Evolutionary conservation across 2,329 filamentous ascomycete genomes (phyloP).

Genomic region (Pseudogymnoascus sp.): DNA sequence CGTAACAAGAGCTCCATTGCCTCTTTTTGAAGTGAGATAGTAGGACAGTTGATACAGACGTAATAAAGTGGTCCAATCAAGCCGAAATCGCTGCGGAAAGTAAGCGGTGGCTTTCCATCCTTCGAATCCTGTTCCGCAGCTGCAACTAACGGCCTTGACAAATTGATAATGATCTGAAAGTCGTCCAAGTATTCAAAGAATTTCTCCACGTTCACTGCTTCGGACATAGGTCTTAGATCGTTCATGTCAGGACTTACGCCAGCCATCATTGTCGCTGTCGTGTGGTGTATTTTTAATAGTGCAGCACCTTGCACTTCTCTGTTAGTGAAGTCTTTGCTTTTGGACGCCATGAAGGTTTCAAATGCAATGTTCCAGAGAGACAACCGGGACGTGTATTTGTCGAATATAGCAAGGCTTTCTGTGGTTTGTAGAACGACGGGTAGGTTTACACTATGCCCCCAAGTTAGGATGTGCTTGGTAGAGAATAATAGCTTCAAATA

Average conservation of each 20-base stretch:
- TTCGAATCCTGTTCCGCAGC: constrained; percentile 13
- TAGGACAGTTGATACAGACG: constrained; percentile 12
- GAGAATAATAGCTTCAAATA: constrained; percentile 8
- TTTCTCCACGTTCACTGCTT: constrained; percentile 9
- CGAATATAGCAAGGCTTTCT: constrained; percentile 13
- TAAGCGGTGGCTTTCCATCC: no score
- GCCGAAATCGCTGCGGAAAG: no score
- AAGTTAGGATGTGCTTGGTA: no score
- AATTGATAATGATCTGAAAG: constrained; percentile 15
- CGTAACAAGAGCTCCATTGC: constrained; percentile 15
- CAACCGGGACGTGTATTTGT: constrained; percentile 12
- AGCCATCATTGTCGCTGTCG: constrained; percentile 11
- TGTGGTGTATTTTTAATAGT: constrained; percentile 24
- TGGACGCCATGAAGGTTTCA: constrained; percentile 20
- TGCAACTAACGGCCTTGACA: constrained; percentile 14
- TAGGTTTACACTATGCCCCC: background rate
- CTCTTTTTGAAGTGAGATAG: constrained; percentile 10
- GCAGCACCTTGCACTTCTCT: constrained; percentile 24
- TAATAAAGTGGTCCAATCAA: no score
- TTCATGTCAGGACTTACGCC: constrained; percentile 11
- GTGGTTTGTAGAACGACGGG: constrained; percentile 16
- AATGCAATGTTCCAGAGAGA: constrained; percentile 12
- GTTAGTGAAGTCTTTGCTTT: constrained; percentile 17
- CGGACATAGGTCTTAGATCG: constrained; percentile 11
- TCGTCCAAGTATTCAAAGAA: constrained; percentile 14